phyloP scores from a whole-genome alignment of 1,139 yeast species.

The Nadsonia commutata region DNA sequence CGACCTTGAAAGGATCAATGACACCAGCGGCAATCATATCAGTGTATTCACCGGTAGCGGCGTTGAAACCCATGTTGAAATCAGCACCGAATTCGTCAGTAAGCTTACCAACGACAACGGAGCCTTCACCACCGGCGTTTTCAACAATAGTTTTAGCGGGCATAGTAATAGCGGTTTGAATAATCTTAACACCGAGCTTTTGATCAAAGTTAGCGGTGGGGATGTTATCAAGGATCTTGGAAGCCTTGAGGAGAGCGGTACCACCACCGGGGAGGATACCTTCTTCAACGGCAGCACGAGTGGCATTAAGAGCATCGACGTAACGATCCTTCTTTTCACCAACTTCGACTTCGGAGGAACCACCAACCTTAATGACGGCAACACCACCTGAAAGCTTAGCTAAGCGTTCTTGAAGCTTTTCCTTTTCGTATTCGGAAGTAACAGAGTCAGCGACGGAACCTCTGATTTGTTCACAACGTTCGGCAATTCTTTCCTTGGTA shows the following conservation, averaged over 20 bases:
- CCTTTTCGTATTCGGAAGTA: conserved; percentile 92
- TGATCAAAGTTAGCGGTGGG: conserved; percentile 91
- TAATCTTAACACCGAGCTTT: conserved; percentile 92
- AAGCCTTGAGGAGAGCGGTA: conserved; percentile 93
- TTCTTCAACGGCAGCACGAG: conserved; percentile 99
- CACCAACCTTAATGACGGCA: conserved; percentile 97
- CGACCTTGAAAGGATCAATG: conserved; percentile 98
- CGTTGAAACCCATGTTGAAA: conserved; percentile 87
- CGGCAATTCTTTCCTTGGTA: conserved; percentile 67
- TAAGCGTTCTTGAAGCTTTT: conserved; percentile 94
- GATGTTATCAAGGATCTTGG: conserved; percentile 63
- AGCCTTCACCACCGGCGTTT: conserved; percentile 98
- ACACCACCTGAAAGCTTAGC: conserved; percentile 99
- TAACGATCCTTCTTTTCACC: conserved; percentile 99
- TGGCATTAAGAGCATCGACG: conserved; percentile 97
- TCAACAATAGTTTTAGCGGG: conserved; percentile 97
- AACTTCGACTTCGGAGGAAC: conserved; percentile 95
- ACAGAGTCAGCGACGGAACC: conserved; percentile 52
- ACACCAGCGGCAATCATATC: conserved; percentile 97
- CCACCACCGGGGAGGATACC: conserved; percentile 99
- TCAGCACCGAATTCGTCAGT: conserved; percentile 67
- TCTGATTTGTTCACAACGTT: conserved; percentile 95
- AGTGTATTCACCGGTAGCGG: conserved; percentile 85
- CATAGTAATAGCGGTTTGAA: conserved; percentile 87
- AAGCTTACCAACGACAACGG: conserved; percentile 93